Percentiles rank a stretch among this genome's conserved stretches.
phyloP scores from a whole-genome alignment of 331 rosid species.

The Pyracantha coccinea region DNA sequence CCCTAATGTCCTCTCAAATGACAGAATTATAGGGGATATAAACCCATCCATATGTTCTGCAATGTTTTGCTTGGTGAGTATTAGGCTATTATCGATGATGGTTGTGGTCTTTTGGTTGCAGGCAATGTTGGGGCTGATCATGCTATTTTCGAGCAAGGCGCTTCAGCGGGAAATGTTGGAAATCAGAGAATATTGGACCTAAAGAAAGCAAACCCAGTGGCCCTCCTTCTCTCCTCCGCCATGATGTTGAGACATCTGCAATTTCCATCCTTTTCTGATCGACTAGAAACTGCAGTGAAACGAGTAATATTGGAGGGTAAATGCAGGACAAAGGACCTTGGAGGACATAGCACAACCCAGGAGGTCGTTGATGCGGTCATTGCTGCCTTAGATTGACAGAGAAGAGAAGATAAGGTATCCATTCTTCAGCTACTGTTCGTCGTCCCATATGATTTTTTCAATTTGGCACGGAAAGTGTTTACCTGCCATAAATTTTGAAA shows the following conservation, averaged over 20 bases:
- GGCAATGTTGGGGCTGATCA: conserved; percentile 83
- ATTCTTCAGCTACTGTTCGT: neutral
- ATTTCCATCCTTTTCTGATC: conserved; percentile 75
- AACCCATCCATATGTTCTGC: neutral
- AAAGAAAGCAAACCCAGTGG: conserved; percentile 79
- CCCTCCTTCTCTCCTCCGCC: conserved; percentile 74
- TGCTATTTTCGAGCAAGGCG: conserved; percentile 86
- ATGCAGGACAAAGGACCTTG: conserved; percentile 64
- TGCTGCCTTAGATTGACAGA: conserved; percentile 40
- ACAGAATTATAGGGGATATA: neutral
- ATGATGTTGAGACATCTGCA: conserved; percentile 92
- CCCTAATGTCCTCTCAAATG: neutral
- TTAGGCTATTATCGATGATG: neutral
- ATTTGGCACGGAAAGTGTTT: neutral
- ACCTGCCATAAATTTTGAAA: neutral
- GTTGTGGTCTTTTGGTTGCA: conserved; percentile 23
- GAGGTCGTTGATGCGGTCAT: conserved; percentile 68
- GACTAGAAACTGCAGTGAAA: conserved; percentile 59
- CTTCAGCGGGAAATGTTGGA: conserved; percentile 87
- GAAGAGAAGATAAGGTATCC: neutral
- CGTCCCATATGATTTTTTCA: neutral
- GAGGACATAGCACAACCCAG: conserved; percentile 73
- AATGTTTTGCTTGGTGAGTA: neutral
- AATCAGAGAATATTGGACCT: conserved; percentile 33
- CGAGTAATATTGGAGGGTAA: conserved; percentile 54